A percentile compares a stretch with the other conserved stretches of the same genome.
phyloP scores from a whole-genome alignment of 164 flowering plant species.

The Stephania cephalantha region DNA sequence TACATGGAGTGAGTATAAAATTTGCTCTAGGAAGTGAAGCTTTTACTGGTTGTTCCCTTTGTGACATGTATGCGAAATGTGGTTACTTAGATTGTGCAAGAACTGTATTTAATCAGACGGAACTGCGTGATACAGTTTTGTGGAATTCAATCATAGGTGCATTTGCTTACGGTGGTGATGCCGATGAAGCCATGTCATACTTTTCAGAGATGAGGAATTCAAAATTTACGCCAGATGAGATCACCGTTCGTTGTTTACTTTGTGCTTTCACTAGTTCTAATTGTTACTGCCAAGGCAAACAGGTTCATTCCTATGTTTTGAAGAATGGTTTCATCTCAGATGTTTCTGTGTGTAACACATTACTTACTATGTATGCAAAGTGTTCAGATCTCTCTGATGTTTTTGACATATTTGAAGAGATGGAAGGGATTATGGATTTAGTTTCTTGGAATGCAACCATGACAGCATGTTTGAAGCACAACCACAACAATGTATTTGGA shows the following conservation, averaged over 20 bases:
- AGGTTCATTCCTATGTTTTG: conserved; percentile 43
- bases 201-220: conserved; percentile 43
- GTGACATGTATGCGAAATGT: conserved; percentile 74
- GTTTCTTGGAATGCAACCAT: conserved; percentile 73
- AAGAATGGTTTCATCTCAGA: conserved; percentile 34
- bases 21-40: conserved; percentile 42
- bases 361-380: conserved; percentile 59
- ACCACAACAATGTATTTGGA: conserved; percentile 37
- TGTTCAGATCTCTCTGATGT: conserved; percentile 38
- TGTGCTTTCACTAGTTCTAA: conserved; percentile 34
- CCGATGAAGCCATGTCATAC: conserved; percentile 35
- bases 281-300: conserved; percentile 37
- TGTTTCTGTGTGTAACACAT: conserved; percentile 42
- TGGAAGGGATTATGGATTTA: conserved; percentile 25
- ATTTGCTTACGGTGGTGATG: conserved; percentile 34
- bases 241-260: conserved; percentile 50
- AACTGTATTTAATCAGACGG: conserved; percentile 41
- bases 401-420: conserved; percentile 37
- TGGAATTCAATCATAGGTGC: conserved; percentile 75
- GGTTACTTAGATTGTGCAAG: conserved; percentile 41
- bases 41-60: conserved; percentile 59
- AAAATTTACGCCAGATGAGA: conserved; percentile 43
- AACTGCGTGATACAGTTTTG: conserved; percentile 51
- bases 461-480: conserved; percentile 47
- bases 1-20: conserved; percentile 55